Evolutionary conservation across 2,329 filamentous ascomycete genomes (phyloP), one percentile per base, ranked within the genome.

Genomic region (Byssothecium circinans): DNA sequence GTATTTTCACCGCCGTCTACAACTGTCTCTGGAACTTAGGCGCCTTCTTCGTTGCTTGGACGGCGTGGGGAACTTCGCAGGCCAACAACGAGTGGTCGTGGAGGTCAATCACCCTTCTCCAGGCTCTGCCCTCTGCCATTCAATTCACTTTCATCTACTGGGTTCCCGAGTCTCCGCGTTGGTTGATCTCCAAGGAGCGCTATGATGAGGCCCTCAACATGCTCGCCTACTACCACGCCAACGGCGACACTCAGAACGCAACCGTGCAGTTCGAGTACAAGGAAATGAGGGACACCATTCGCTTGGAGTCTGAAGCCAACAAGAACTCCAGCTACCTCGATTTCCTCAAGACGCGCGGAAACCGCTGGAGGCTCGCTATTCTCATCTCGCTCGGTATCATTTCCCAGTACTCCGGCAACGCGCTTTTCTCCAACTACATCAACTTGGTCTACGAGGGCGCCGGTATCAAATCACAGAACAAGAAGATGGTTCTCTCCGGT

Each of bases 11-110:
- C 0, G 77, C 83, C 20, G 77, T 87, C 47, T 87, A 87, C 71
- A 86, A 87, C 68, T 85, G 81, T 59, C 69, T 86, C 41, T 87
- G 83, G 83, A 85, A 86, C 62, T 62, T 83, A 48, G 82, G 81
- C 33, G 71, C 73, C 36, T 62, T 77, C 23, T 56, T 84, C 42
- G 81, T 84, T n/a, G 80, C 81, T 8, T 81, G 79, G 71, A 76
- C 85, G 80, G 78, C 78, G 32, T 69, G 61, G 52, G 66, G 66
- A 20, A 67, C 57, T 8, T 59, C 58, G 14, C 68, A 67, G 37
- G 68, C 74, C 23, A 55, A 71, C 23, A 74, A 53, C 49, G 73
- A 74, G 34, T 81, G 78, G 79, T 73, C 74, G 1, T 69, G 65
- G 80, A 70, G 77, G 35, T 70, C 80, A 11, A 81, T 80, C 0